Evolutionary conservation across 352 stramenopile genomes (phyloP), one percentile per base, ranked within the genome.

Genomic region (Sclerospora graminicola): DNA sequence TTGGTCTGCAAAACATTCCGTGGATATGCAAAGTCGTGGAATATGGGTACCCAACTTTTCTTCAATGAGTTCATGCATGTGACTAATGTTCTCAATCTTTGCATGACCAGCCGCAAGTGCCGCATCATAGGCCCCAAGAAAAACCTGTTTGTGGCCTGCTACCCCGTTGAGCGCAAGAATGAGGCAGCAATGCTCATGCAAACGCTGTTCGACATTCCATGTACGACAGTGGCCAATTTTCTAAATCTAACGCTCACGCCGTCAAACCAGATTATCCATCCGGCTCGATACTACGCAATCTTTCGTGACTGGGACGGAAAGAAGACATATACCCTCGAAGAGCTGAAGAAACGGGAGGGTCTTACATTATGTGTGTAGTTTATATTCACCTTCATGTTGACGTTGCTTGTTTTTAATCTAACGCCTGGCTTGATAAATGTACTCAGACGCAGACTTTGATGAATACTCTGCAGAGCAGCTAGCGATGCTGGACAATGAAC

Each of bases 241-340:
- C 68, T 96, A 33, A 95, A 93, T 55, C 62, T 96, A 32, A 96
- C 86, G 63, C 82, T 96, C 35, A 96, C 86, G 45, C 85, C 86
- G 41, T 95, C 82, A 37, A 96, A 96, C 70, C 86, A 96, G 64
- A 95, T 96, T 61, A 92, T 96, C 59, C 86, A 96, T 54, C 86
- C 86, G 36, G 84, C 83, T 37, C 78, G 86, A 32, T 96, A 96
- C 75, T 95, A 88, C 61, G 82, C 77, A 18, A 95, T 96, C 46
- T 96, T 96, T 63, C 76, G 82, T 36, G 86, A 96, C 67, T 95
- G 82, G 83, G 84, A 96, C 52, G 86, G 84, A 59, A 75, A 86
- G 59, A 74, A 72, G 46, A 94, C 73, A 16, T 96, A 96, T 62
- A 70, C 76, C 9, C 57, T 61, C 44, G 64, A 70, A 15, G 82